Evolutionary conservation across 106 monocot genomes (phyloP).

Genomic region (Dendrobium chrysotoxum): DNA sequence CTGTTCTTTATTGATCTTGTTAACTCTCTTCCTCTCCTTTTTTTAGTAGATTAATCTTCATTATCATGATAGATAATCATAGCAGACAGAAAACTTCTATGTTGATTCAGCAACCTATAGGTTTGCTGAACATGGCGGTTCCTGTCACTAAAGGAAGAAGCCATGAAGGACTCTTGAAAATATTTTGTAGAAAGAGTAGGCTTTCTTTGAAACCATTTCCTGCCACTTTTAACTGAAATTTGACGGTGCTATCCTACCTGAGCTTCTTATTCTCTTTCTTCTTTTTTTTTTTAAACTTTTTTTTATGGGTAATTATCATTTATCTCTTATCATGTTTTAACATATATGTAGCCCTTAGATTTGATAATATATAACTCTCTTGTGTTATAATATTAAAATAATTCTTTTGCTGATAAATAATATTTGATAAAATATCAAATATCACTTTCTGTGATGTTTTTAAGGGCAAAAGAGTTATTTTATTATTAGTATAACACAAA

Average conservation of each 20-base stretch:
- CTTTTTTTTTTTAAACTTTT: not conserved
- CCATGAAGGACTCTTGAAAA: not conserved
- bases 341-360: not conserved
- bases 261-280: not conserved
- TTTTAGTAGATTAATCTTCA: not conserved
- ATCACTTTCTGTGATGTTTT: too few relatives aligned
- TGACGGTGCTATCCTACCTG: not conserved
- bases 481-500: not conserved
- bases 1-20: not conserved
- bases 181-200: not conserved
- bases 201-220: too few relatives aligned
- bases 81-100: not conserved
- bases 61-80: not conserved
- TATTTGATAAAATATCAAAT: too few relatives aligned
- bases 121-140: not conserved
- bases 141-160: not conserved
- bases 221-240: not conserved
- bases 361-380: too few relatives aligned
- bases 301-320: not conserved
- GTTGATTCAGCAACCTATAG: too few relatives aligned
- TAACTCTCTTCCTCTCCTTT: not conserved
- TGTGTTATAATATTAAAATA: too few relatives aligned
- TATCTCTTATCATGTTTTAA: not conserved
- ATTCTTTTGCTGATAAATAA: too few relatives aligned
- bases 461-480: not conserved